Base-by-base conservation (phyloP, 805 yeast genomes). In the Pichia californica region DNA sequence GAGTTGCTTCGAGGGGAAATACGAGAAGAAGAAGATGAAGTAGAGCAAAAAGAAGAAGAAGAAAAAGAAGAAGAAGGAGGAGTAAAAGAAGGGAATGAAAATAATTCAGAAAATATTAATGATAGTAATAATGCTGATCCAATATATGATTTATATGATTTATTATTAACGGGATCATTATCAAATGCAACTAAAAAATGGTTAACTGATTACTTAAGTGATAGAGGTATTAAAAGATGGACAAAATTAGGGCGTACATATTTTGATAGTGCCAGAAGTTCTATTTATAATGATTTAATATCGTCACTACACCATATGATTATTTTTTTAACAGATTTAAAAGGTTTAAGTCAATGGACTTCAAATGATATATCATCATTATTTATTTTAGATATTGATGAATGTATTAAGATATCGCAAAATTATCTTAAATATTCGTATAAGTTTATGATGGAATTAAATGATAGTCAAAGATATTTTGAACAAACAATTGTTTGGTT, bases 141-240 rank as follows among this genome's bases (percentile, higher is more conserved):
- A 10, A 54, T 64, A 2, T 65, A 68, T 40, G 69, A 67, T 46
- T 55, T 79, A 7, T 69, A 70, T 43, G 75, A 74, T 39, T 52
- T 76, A 19, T 57, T 79, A 2, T 53, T 79, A 4, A 76, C 84
- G 0, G 83, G 83, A 2, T 63, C 74, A 40, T 66, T 80, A 45
- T 69, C 77, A 1, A 67, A 64, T 13, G 59, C 67, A 1, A 62
- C 77, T 2, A 71, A 69, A 46, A 79, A 76, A 44, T 83, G 80
- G 79, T 63, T 84, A 54, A 69, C 75, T 19, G 80, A 81, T 51
- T 76, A 79, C 38, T 63, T 83, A 28, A 88, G 86, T 0, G 88
- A 81, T 48, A 65, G 83, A 48, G 85, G 85, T 25, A 57, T 76
- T 16, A 76, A 73, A 48, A 67, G 76, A 50, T 74, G 87, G 74